Percentiles rank a stretch among this genome's conserved stretches.
phyloP scores from a whole-genome alignment of 2,329 filamentous ascomycete genomes.

The Scedosporium aurantiacum region DNA sequence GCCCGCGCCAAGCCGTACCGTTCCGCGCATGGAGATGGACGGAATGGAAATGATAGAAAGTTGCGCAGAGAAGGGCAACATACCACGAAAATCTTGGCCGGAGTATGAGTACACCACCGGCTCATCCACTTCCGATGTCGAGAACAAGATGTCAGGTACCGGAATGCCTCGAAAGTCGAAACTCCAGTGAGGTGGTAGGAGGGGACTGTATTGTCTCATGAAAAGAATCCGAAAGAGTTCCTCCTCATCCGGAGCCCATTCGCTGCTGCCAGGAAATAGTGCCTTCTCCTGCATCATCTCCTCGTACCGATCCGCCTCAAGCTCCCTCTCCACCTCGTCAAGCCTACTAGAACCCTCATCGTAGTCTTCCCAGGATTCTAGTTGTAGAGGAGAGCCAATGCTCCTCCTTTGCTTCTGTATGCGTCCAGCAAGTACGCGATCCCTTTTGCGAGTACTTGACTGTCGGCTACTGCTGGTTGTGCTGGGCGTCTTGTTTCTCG shows the following conservation, averaged over 20 bases:
- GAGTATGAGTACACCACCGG: conserved; percentile 27
- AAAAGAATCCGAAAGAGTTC: conserved; percentile 30
- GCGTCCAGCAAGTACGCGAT: conserved; percentile 2
- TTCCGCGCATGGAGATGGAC: not conserved
- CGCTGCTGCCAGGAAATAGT: conserved; percentile 28
- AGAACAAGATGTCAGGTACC: conserved; percentile 25
- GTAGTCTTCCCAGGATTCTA: not conserved
- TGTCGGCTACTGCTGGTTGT: not conserved
- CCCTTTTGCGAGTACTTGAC: not conserved
- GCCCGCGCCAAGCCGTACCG: not conserved
- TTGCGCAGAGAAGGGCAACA: not conserved
- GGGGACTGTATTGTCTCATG: conserved; percentile 27
- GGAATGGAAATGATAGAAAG: no score
- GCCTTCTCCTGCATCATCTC: conserved; percentile 34
- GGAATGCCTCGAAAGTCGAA: conserved; percentile 29
- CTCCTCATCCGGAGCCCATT: conserved; percentile 41
- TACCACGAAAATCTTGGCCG: conserved; percentile 25
- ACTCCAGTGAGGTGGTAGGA: conserved; percentile 28
- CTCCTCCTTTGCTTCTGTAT: conserved; percentile 1
- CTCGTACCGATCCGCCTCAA: conserved; percentile 12
- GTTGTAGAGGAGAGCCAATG: not conserved
- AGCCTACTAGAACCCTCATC: conserved; percentile 2
- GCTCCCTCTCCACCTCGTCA: conserved; percentile 4
- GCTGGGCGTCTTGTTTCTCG: not conserved
- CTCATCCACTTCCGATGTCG: conserved; percentile 17